phyloP scores from a whole-genome alignment of 2,329 filamentous ascomycete genomes.

The Aureobasidium uvarum region DNA sequence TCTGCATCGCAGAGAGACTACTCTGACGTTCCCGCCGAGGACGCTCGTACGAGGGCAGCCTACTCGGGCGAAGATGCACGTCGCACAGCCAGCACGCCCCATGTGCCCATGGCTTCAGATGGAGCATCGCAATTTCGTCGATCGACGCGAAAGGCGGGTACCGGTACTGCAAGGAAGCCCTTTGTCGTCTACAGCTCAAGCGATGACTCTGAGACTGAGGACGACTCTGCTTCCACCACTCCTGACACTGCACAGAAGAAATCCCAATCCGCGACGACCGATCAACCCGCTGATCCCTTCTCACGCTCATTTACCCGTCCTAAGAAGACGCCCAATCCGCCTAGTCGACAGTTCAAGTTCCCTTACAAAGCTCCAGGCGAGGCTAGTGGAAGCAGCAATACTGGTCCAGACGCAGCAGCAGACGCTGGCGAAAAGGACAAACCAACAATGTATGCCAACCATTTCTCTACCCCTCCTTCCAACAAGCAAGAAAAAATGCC shows the following conservation, averaged over 20 bases:
- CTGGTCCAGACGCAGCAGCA: conserved; percentile 4
- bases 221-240: conserved; percentile 23
- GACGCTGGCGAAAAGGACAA: conserved; percentile 24
- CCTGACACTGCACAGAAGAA: conserved; percentile 26
- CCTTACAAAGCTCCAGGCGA: conserved; percentile 16
- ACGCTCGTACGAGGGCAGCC: conserved; percentile 51
- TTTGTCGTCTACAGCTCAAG: conserved; percentile 33
- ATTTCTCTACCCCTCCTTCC: conserved; percentile 23
- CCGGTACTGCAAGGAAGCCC: conserved; percentile 26
- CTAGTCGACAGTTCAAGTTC: conserved; percentile 34
- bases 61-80: conserved; percentile 55
- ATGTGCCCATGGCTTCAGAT: background rate
- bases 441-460: conserved; percentile 26
- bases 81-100: conserved; percentile 34
- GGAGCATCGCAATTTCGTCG: background rate
- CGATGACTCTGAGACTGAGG: conserved; percentile 30
- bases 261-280: conserved; percentile 11
- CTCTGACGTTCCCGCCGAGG: conserved; percentile 48
- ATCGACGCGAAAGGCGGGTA: conserved; percentile 19
- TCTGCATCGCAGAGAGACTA: conserved; percentile 32
- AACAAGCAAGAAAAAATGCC: background rate
- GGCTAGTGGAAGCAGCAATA: background rate
- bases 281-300: conserved; percentile 28
- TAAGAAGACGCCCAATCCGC: conserved; percentile 37
- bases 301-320: conserved; percentile 30